Conservation (phyloP, 2,329 filamentous ascomycete species). For the Thelonectria discophora region DNA sequence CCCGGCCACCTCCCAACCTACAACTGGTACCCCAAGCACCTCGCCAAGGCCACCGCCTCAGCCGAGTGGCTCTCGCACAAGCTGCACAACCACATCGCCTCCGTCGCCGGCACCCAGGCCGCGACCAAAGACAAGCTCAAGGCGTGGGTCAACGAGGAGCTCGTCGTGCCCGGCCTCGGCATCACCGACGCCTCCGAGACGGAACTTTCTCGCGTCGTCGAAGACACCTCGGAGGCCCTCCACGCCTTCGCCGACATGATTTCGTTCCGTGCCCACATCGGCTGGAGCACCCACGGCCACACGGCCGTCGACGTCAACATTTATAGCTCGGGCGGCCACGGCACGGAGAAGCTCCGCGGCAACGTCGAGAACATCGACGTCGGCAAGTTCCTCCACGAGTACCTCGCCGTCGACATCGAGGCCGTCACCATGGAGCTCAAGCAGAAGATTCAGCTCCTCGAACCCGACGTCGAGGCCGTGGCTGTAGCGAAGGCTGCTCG, state of each 20-base stretch:
- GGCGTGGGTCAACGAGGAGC: constrained; percentile 72
- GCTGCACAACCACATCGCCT: constrained; percentile 67
- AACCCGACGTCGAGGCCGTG: constrained; percentile 26
- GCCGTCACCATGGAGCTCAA: constrained; percentile 79
- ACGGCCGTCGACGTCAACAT: constrained; percentile 96
- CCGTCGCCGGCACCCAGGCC: constrained; percentile 45
- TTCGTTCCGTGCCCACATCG: constrained; percentile 85
- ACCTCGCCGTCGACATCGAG: constrained; percentile 82
- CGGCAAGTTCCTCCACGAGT: constrained; percentile 80
- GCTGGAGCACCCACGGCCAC: constrained; percentile 95
- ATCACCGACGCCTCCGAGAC: constrained; percentile 75
- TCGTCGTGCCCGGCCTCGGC: constrained; percentile 77
- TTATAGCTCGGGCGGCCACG: constrained; percentile 78
- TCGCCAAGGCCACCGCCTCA: constrained; percentile 80
- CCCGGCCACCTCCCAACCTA: constrained; percentile 64
- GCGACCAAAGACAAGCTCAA: constrained; percentile 55
- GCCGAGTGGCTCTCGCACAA: constrained; percentile 74
- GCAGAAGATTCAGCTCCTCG: constrained; percentile 58
- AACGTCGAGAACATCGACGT: constrained; percentile 97
- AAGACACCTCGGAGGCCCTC: constrained; percentile 62
- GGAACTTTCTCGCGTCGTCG: constrained; percentile 74
- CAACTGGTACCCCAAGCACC: constrained; percentile 82
- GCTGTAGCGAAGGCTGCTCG: constrained; percentile 32
- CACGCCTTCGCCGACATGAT: constrained; percentile 83
- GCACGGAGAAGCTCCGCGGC: constrained; percentile 72